Evolutionary conservation across 257 asterid species (phyloP).

Genomic region (Przewalskia tangutica): DNA sequence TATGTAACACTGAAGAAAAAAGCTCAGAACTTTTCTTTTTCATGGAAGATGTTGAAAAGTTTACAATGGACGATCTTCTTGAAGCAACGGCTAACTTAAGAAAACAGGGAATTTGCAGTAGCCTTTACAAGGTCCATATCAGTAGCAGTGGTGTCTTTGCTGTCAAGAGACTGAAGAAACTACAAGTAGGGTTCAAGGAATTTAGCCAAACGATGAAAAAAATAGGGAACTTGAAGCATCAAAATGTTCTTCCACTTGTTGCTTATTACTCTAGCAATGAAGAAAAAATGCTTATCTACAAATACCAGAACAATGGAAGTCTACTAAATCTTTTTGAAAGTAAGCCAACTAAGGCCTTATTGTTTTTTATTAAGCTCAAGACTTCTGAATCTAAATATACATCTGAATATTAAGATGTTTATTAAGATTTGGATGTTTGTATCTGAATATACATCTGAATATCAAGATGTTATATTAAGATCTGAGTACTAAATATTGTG

Average conservation of each 20-base stretch:
- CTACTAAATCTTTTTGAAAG: constrained; percentile 25
- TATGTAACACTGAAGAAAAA: neutral
- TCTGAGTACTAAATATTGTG: too few species aligned
- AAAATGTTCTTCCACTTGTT: constrained; percentile 32
- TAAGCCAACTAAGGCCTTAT: neutral
- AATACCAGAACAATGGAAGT: constrained; percentile 35
- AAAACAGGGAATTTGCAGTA: constrained; percentile 23
- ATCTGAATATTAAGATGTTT: too few species aligned
- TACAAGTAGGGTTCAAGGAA: constrained; percentile 22
- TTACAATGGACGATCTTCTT: constrained; percentile 33
- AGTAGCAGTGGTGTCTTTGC: constrained; percentile 20
- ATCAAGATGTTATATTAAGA: too few species aligned
- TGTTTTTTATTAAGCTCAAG: too few species aligned
- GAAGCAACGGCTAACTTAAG: constrained; percentile 30
- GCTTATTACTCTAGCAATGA: constrained; percentile 26
- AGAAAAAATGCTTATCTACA: constrained; percentile 33
- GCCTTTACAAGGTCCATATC: constrained; percentile 29
- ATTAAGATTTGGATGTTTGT: too few species aligned
- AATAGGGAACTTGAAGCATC: constrained; percentile 36
- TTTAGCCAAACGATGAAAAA: constrained; percentile 28
- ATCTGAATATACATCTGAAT: too few species aligned
- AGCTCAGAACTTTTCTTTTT: constrained; percentile 38
- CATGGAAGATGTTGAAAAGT: constrained; percentile 26
- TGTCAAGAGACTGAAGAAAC: constrained; percentile 31
- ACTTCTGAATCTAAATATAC: too few species aligned